Conservation (phyloP, 305 asterid species). For the Fraxinus dipetala region DNA sequence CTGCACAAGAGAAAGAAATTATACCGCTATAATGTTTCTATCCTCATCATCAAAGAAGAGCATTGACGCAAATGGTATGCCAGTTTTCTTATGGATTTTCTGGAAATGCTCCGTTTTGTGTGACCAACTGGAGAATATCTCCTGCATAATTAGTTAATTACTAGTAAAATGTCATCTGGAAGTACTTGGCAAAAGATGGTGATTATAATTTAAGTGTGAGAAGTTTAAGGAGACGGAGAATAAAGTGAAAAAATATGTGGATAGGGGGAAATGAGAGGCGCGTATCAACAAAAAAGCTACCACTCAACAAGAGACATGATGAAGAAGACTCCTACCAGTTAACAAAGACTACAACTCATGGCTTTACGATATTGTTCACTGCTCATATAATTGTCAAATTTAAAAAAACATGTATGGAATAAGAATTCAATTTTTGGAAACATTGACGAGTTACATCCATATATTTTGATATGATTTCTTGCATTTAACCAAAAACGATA, state of each 20-base stretch:
- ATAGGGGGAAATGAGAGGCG: neutral
- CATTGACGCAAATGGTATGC: constrained; percentile 56
- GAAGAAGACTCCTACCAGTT: neutral
- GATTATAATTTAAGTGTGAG: neutral
- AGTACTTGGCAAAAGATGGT: neutral
- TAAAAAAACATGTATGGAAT: neutral
- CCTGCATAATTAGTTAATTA: constrained; percentile 39
- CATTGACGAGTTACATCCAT: neutral
- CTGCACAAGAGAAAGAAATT: neutral
- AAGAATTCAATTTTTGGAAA: neutral
- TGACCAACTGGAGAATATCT: constrained; percentile 64
- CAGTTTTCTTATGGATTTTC: constrained; percentile 46
- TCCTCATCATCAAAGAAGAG: constrained; percentile 73
- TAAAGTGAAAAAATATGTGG: neutral
- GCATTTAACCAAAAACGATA: neutral
- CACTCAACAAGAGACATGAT: neutral
- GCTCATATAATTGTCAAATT: neutral
- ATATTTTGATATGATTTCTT: neutral
- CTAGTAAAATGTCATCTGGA: neutral
- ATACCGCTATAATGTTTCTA: constrained; percentile 62
- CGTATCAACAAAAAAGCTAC: neutral
- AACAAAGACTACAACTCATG: neutral
- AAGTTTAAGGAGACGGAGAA: neutral
- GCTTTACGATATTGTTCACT: neutral
- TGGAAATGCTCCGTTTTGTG: constrained; percentile 75